Evolutionary conservation across 2,329 filamentous ascomycete genomes (phyloP).

Genomic region (Didymella lethalis): DNA sequence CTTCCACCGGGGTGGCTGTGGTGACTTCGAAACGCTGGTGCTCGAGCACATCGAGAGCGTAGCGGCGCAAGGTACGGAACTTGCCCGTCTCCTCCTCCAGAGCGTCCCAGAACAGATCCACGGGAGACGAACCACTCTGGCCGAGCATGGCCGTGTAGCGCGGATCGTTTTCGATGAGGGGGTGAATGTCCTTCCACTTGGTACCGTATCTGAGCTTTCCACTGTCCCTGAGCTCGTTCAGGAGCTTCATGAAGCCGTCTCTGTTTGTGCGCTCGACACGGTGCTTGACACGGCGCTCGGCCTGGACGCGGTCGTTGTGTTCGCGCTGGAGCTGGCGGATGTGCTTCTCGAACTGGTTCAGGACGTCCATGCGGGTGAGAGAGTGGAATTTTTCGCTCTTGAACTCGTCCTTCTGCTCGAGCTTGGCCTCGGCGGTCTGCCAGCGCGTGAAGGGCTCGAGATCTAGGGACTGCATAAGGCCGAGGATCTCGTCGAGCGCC

Average conservation of each 20-base stretch:
- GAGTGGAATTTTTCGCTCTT: slow-evolving; percentile 82
- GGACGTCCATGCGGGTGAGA: slow-evolving; percentile 86
- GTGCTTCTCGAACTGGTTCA: slow-evolving; percentile 93
- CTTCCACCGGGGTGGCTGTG: slow-evolving; percentile 83
- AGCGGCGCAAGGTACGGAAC: slow-evolving; percentile 80
- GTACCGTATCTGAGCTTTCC: slow-evolving; percentile 88
- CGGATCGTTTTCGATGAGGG: slow-evolving; percentile 77
- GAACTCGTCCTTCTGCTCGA: slow-evolving; percentile 79
- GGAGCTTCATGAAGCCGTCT: slow-evolving; percentile 78
- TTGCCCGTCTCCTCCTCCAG: slow-evolving; percentile 92
- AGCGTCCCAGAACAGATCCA: slow-evolving; percentile 95
- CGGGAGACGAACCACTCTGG: slow-evolving; percentile 81
- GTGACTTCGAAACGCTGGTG: slow-evolving; percentile 93
- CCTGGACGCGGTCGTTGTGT: slow-evolving; percentile 90
- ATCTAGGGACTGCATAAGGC: slow-evolving; percentile 79
- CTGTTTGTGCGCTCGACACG: slow-evolving; percentile 86
- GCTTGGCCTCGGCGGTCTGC: slow-evolving; percentile 84
- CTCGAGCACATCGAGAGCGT: slow-evolving; percentile 88
- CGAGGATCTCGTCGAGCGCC: slow-evolving; percentile 83
- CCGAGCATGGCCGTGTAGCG: slow-evolving; percentile 86
- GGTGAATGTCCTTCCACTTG: slow-evolving; percentile 86
- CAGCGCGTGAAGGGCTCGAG: slow-evolving; percentile 94
- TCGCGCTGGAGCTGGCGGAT: slow-evolving; percentile 90
- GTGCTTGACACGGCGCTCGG: slow-evolving; percentile 80
- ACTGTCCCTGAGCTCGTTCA: slow-evolving; percentile 75